Percentiles rank a stretch among this genome's conserved stretches.
Conservation (phyloP, 225 moss, liverwort and hornwort genomes). For the Straminergon stramineum region DNA sequence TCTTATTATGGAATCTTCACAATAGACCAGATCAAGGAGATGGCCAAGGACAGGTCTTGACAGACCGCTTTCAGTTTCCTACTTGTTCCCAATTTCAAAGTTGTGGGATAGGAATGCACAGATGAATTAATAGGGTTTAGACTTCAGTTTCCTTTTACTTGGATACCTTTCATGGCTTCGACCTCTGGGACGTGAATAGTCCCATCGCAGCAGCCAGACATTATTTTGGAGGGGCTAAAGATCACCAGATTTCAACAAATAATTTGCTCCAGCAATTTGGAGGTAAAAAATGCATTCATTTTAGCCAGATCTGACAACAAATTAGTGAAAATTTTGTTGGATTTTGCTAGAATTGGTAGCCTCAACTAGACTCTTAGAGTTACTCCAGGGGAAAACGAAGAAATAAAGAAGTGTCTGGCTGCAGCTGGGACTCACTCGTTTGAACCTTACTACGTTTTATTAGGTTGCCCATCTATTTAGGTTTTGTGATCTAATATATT, state of each 20-base stretch:
- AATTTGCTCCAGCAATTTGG: no score
- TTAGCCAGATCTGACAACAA: background rate
- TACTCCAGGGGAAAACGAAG: background rate
- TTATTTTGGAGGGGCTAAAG: background rate
- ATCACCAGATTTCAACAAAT: background rate
- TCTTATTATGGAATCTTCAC: slow-evolving; percentile 49
- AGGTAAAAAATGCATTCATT: background rate
- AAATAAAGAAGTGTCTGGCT: background rate
- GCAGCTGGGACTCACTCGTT: background rate
- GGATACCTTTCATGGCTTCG: background rate
- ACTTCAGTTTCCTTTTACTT: background rate
- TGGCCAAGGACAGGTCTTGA: slow-evolving; percentile 20
- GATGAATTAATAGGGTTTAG: background rate
- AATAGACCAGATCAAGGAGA: slow-evolving; percentile 74
- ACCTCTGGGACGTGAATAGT: background rate
- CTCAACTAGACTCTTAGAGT: background rate
- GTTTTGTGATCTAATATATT: background rate
- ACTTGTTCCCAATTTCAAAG: background rate
- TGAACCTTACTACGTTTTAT: background rate
- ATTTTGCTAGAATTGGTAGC: background rate
- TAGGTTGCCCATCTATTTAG: background rate
- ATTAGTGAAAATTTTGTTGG: background rate
- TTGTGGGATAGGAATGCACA: background rate
- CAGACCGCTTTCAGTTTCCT: background rate
- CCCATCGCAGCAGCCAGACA: background rate